phyloP scores from a whole-genome alignment of 768 basidiomycete species.

The Leccinum subgranulosum region DNA sequence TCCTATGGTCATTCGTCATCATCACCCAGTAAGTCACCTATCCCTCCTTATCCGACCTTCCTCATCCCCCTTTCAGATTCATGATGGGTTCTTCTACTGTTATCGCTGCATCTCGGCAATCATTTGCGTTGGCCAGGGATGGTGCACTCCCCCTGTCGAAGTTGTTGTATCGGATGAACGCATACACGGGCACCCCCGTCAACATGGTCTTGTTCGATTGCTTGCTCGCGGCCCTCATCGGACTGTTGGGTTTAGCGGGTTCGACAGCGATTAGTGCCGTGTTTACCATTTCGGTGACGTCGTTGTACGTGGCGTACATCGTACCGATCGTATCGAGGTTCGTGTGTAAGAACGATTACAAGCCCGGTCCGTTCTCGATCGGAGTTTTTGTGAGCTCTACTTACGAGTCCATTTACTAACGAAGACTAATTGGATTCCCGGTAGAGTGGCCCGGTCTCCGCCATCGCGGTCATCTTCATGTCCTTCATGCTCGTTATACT shows the following conservation, averaged over 20 bases:
- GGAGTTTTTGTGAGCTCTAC: slow-evolving; percentile 34
- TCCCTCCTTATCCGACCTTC: background rate
- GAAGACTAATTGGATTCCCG: background rate
- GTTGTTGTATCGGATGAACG: slow-evolving; percentile 47
- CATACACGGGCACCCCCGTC: slow-evolving; percentile 56
- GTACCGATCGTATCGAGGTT: slow-evolving; percentile 50
- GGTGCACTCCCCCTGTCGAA: slow-evolving; percentile 56
- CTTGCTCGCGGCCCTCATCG: slow-evolving; percentile 40
- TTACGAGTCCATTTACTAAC: background rate
- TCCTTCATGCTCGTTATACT: slow-evolving; percentile 56
- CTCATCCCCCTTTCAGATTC: slow-evolving; percentile 25
- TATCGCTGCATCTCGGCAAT: slow-evolving; percentile 49
- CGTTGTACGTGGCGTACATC: slow-evolving; percentile 40
- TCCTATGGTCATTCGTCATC: slow-evolving; percentile 51
- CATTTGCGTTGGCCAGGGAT: slow-evolving; percentile 55
- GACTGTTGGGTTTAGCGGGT: slow-evolving; percentile 52
- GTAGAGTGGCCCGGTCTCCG: slow-evolving; percentile 52
- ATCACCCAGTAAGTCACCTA: slow-evolving; percentile 37
- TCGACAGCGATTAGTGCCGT: slow-evolving; percentile 52
- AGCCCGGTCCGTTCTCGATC: slow-evolving; percentile 45
- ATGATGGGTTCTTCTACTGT: slow-evolving; percentile 44
- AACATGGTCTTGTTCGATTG: slow-evolving; percentile 55
- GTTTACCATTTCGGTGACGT: slow-evolving; percentile 45
- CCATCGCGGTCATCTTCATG: slow-evolving; percentile 62
- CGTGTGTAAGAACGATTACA: slow-evolving; percentile 41